A percentile compares a stretch with the other conserved stretches of the same genome.
Conservation (phyloP, 352 stramenopile species). For the Globisporangium megalacanthum region DNA sequence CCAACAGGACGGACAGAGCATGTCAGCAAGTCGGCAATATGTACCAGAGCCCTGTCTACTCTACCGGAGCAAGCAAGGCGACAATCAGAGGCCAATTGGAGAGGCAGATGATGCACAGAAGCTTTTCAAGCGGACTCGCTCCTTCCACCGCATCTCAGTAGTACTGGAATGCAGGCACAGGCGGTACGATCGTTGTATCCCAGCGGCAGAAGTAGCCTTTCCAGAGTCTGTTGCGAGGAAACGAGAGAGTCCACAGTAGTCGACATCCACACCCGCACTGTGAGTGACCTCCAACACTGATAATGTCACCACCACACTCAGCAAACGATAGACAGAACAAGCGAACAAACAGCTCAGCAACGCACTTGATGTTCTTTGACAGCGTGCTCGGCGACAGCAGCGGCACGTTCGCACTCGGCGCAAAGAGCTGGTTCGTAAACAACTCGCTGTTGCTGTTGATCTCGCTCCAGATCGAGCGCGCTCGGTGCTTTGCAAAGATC, state of each 20-base stretch:
- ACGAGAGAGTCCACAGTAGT: too few species aligned
- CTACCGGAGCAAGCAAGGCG: too few species aligned
- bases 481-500: slow-evolving; percentile 69
- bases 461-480: slow-evolving; percentile 78
- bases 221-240: slow-evolving; percentile 50
- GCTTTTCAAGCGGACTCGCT: neutral
- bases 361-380: slow-evolving; percentile 87
- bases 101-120: neutral
- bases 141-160: slow-evolving; percentile 34
- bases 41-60: neutral
- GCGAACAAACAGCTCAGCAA: neutral
- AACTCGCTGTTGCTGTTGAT: slow-evolving; percentile 64
- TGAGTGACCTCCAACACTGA: neutral
- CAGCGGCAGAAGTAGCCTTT: slow-evolving; percentile 84
- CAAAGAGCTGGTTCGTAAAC: slow-evolving; percentile 67
- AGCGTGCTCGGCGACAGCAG: slow-evolving; percentile 68
- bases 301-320: too few species aligned
- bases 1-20: neutral
- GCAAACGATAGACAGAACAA: neutral
- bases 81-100: neutral
- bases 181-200: slow-evolving; percentile 73
- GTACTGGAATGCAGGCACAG: slow-evolving; percentile 59
- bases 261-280: neutral
- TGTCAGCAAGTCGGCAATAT: neutral
- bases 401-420: slow-evolving; percentile 30